A percentile compares a stretch with the other conserved stretches of the same genome.
Conservation (phyloP, 1,284 basidiomycete genomes). For the Dichomitus squalens region DNA sequence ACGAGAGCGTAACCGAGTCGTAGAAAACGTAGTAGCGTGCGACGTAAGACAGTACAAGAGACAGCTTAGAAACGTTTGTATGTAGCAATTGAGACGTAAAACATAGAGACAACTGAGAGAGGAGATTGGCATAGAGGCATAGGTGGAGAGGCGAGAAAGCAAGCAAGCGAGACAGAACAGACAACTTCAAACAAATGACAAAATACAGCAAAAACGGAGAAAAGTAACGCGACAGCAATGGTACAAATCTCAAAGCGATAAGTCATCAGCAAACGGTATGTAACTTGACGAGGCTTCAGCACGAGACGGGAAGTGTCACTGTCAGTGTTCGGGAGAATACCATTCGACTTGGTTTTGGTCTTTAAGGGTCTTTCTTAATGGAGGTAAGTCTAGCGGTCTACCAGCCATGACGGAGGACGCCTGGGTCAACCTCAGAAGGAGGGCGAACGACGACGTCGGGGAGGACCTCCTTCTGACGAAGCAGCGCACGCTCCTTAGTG, state of each 20-base stretch:
- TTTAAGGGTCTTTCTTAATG: background rate
- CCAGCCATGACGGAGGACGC: constrained; percentile 26
- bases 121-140: constrained; percentile 18
- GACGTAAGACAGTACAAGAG: constrained; percentile 16
- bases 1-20: constrained; percentile 17
- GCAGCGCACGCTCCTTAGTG: constrained; percentile 53
- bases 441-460: constrained; percentile 49
- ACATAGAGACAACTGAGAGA: constrained; percentile 17
- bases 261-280: constrained; percentile 25
- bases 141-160: constrained; percentile 7
- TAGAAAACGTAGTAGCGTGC: constrained; percentile 11
- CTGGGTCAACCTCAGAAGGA: constrained; percentile 37
- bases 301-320: constrained; percentile 12
- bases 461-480: constrained; percentile 44
- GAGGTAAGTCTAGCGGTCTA: constrained; percentile 5
- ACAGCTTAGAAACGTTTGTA: constrained; percentile 19
- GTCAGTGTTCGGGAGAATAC: constrained; percentile 13
- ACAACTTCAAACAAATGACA: constrained; percentile 10
- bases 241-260: constrained; percentile 20
- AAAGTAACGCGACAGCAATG: constrained; percentile 1
- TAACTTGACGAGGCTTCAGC: constrained; percentile 16
- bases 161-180: constrained; percentile 4
- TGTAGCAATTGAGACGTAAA: constrained; percentile 6
- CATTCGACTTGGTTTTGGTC: constrained; percentile 16
- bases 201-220: background rate